These are phyloP conservation scores for Hypoxylon sp. DNA, from an alignment of 2,329 filamentous ascomycete species.

Conservation along the genomic window DNA sequence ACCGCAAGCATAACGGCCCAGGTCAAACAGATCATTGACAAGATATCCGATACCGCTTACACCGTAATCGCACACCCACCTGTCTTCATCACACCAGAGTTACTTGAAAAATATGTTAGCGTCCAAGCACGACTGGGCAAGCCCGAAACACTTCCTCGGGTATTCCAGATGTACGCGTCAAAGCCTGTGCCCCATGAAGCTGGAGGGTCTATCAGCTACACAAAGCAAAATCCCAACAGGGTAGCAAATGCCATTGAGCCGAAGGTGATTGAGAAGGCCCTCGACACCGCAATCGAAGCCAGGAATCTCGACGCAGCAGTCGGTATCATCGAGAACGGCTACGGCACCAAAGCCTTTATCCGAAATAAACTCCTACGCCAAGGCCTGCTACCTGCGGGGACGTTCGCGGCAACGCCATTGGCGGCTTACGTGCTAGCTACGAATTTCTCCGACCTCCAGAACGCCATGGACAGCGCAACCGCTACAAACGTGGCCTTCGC, in stretches of 20 bases:
- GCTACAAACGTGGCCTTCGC: conserved; percentile 84
- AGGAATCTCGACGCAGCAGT: conserved; percentile 84
- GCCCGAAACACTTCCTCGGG: conserved; percentile 81
- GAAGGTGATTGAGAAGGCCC: conserved; percentile 77
- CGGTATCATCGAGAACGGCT: conserved; percentile 78
- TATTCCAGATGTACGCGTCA: conserved; percentile 84
- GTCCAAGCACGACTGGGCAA: conserved; percentile 79
- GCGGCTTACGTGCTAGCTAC: conserved; percentile 78
- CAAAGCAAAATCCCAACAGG: conserved; percentile 73
- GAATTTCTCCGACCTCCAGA: conserved; percentile 74
- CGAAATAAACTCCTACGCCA: conserved; percentile 76
- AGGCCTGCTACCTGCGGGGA: conserved; percentile 69
- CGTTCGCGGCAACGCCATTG: conserved; percentile 69
- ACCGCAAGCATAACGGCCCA: conserved; percentile 43
- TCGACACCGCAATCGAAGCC: conserved; percentile 82
- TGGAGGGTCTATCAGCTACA: conserved; percentile 70
- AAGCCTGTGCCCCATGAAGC: conserved; percentile 79
- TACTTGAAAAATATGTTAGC: conserved; percentile 80
- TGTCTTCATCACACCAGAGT: conserved; percentile 81
- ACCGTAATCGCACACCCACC: conserved; percentile 78
- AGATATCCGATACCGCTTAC: conserved; percentile 73
- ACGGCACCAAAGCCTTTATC: conserved; percentile 74
- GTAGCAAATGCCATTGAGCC: conserved; percentile 78
- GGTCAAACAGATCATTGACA: conserved; percentile 61
- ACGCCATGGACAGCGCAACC: conserved; percentile 79